Conservation (phyloP, 768 basidiomycete genomes). For the Hygrophorus pudorinus region DNA sequence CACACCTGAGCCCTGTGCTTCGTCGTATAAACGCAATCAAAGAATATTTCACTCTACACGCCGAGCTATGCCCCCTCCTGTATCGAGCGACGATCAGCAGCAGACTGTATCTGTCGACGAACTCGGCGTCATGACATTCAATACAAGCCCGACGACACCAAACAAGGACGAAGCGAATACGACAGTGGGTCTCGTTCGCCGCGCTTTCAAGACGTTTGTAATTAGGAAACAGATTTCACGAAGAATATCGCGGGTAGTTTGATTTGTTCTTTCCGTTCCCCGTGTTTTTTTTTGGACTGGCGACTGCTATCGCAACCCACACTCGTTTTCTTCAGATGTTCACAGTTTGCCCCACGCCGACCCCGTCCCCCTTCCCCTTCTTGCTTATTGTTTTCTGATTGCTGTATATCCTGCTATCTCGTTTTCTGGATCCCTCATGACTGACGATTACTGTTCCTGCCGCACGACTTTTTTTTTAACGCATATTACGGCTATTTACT, state of each 20-base stretch:
- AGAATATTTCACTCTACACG: conserved; percentile 38
- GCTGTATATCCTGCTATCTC: no score
- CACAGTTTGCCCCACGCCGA: no score
- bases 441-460: no score
- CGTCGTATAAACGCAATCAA: conserved; percentile 23
- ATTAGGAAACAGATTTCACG: conserved; percentile 45
- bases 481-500: no score
- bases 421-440: no score
- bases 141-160: conserved; percentile 17
- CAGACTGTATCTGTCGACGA: conserved; percentile 51
- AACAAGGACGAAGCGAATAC: conserved; percentile 38
- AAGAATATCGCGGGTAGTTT: conserved; percentile 35
- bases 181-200: conserved; percentile 49
- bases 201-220: conserved; percentile 70
- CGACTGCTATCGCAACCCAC: neutral
- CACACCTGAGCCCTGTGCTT: conserved; percentile 12
- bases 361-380: neutral
- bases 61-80: conserved; percentile 58
- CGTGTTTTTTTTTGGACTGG: neutral
- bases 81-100: conserved; percentile 54
- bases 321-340: neutral
- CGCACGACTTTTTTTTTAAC: no score
- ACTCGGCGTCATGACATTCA: conserved; percentile 42
- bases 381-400: no score
- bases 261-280: conserved; percentile 6